Base-by-base conservation (phyloP, 2,329 filamentous ascomycete genomes). In the Triangularia setosa region DNA sequence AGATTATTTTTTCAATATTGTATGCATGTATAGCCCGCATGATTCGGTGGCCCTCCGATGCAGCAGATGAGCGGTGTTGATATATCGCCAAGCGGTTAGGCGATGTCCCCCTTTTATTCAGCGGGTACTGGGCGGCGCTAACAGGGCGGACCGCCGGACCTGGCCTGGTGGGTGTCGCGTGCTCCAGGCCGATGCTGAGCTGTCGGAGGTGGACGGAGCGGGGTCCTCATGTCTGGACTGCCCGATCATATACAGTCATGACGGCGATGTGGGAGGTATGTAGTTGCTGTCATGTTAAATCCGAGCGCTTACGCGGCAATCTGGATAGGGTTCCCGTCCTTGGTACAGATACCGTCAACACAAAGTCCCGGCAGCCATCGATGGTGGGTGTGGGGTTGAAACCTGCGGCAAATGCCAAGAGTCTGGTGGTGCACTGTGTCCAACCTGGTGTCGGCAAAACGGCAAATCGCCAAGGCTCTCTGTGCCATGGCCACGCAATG, bases 391-490 rank as follows among this genome's bases (percentile, higher is more conserved):
- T 48, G 40, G 40, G 40, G 40, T 48, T 48, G 40, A 48, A 21
- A 48, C 40, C 7, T 48, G 40, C n/a, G 40, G 40, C n/a, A 48
- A 21, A 27, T 55, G 52, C 52, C 52, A 55, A 55, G 23, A 55
- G 12, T 14, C 12, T 55, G 23, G 52, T 55, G 52, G 21, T 55
- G 23, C 52, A n/a, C 28, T 21, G 3, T 25, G 25, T 25, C 8
- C n/a, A 53, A 53, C 52, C 25, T n/a, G 12, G 11, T 18, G 27
- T 56, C 60, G 60, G 60, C 60, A 61, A 61, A 55, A 23, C 60
- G 60, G 60, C 60, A 61, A 48, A 48, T 27, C 60, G 59, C 59
- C 59, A 61, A 61, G 59, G 8, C 14, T 8, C 8, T 21, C 59
- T 55, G 60, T 56, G 60, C 60, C 60, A 18, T 61, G 52, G 18